Conservation (phyloP, 441 rosid species). For the Corymbia calophylla region DNA sequence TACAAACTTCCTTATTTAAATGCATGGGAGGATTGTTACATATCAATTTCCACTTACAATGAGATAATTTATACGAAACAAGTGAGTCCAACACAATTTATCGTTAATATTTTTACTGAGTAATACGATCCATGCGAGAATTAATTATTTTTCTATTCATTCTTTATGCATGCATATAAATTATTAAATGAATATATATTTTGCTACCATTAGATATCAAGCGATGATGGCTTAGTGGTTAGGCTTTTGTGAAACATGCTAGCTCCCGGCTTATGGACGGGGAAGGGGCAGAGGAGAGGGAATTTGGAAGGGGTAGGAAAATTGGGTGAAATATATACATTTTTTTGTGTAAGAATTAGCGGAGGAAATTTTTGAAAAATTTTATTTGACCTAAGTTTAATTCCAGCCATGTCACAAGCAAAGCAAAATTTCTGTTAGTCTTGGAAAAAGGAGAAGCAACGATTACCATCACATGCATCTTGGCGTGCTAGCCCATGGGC, state of each 20-base stretch:
- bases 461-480: neutral
- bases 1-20: neutral
- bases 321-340: neutral
- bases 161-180: neutral
- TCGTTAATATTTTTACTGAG: neutral
- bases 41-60: neutral
- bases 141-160: neutral
- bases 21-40: fast-evolving
- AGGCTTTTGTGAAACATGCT: neutral
- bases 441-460: neutral
- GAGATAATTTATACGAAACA: neutral
- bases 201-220: neutral
- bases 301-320: neutral
- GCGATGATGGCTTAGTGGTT: neutral
- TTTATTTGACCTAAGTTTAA: neutral
- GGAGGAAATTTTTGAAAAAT: neutral
- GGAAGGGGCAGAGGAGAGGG: neutral
- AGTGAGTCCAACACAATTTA: neutral
- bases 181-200: neutral
- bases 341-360: neutral
- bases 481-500: neutral
- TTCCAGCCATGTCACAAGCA: neutral
- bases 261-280: neutral
- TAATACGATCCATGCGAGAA: neutral
- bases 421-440: neutral